Conservation (phyloP, 495 filamentous ascomycete species). For the Tetracladium setigerum region DNA sequence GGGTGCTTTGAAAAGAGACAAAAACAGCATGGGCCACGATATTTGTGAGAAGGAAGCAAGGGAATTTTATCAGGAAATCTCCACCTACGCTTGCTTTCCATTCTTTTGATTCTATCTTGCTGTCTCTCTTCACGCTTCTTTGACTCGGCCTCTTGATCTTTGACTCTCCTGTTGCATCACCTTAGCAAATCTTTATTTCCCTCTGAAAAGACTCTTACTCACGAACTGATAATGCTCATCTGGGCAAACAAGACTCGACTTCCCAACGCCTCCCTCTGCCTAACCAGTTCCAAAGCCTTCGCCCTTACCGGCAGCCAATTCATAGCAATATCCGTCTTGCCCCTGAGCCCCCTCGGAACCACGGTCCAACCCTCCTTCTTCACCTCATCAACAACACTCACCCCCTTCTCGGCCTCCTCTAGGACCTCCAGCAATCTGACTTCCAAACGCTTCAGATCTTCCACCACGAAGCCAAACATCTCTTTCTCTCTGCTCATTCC, state of each 20-base stretch:
- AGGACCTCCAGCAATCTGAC: slow-evolving; percentile 26
- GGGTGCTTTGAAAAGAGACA: background rate
- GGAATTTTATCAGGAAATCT: slow-evolving; percentile 2
- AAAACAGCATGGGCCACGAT: background rate
- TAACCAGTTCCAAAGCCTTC: slow-evolving; percentile 37
- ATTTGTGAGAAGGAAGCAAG: background rate
- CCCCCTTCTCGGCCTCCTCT: slow-evolving; percentile 22
- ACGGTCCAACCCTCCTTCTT: slow-evolving; percentile 19
- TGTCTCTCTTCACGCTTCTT: slow-evolving; percentile 15
- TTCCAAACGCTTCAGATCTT: slow-evolving; percentile 26
- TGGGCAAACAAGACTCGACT: slow-evolving; percentile 28
- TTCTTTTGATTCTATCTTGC: slow-evolving; percentile 14
- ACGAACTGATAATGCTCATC: slow-evolving; percentile 31
- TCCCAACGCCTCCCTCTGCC: slow-evolving; percentile 34
- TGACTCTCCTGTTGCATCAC: slow-evolving; percentile 18
- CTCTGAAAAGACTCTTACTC: slow-evolving; percentile 8
- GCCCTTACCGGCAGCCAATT: slow-evolving; percentile 26
- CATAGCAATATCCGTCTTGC: slow-evolving; percentile 24
- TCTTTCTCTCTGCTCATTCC: slow-evolving; percentile 20
- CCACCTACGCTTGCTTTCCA: slow-evolving; percentile 22
- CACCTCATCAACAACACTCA: background rate
- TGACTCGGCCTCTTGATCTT: slow-evolving; percentile 21
- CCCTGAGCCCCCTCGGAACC: slow-evolving; percentile 21
- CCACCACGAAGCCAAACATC: slow-evolving; percentile 30
- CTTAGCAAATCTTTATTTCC: slow-evolving; percentile 2